A percentile compares a stretch with the other conserved stretches of the same genome.
These are phyloP conservation scores for Eucalyptus decipiens DNA, from an alignment of 345 rosid species.

Conservation along the genomic window DNA sequence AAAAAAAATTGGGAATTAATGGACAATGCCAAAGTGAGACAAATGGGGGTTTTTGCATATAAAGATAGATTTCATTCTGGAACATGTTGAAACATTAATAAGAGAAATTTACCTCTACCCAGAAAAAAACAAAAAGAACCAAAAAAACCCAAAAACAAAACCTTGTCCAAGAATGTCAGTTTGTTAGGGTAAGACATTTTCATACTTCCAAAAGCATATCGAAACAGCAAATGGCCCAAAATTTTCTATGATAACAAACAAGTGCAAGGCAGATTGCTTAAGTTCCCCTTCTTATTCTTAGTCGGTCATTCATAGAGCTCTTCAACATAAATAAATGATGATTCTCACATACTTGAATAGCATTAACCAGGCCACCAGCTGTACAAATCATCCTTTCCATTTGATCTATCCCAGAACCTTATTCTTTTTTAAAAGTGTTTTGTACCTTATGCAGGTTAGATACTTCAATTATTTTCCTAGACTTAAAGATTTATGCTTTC, in stretches of 20 bases:
- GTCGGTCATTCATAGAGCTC: not conserved
- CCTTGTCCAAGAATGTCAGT: not conserved
- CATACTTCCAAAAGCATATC: not conserved
- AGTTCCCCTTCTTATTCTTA: not conserved
- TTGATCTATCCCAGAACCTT: not conserved
- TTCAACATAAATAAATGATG: not conserved
- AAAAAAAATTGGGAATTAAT: not conserved
- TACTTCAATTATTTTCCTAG: not conserved
- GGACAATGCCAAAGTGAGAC: not conserved
- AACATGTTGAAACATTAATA: not conserved
- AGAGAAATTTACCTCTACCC: not conserved
- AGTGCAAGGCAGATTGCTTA: not conserved
- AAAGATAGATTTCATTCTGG: not conserved
- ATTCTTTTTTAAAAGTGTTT: not conserved
- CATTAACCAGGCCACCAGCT: not conserved
- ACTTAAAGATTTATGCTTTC: not conserved
- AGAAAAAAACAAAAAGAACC: not conserved
- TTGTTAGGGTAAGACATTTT: not conserved
- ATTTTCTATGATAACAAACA: not conserved
- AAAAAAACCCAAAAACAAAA: not conserved
- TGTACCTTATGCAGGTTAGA: not conserved
- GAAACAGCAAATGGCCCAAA: not conserved
- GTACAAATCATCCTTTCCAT: not conserved
- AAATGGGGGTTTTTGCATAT: not conserved
- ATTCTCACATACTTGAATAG: not conserved